Percentiles rank a stretch among this genome's conserved stretches.
Evolutionary conservation across 305 asterid genomes (phyloP).

Genomic region (Fraxinus baroniana): DNA sequence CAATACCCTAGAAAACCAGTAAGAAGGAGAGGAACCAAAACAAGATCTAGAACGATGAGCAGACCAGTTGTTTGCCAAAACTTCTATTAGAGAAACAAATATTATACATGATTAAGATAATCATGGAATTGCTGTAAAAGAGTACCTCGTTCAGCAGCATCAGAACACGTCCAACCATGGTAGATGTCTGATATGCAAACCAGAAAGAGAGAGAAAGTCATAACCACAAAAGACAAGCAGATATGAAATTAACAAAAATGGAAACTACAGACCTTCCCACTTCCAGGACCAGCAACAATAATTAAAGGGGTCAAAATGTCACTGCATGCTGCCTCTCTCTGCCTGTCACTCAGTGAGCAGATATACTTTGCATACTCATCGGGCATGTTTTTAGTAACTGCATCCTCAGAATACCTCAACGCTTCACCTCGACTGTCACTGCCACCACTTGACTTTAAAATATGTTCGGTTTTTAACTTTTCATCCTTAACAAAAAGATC

Average conservation of each 20-base stretch:
- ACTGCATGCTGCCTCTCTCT: constrained; percentile 91
- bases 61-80: constrained; percentile 20
- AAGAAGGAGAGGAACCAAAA: constrained; percentile 9
- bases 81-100: constrained; percentile 17
- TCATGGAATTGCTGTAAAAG: background rate
- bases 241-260: constrained; percentile 16
- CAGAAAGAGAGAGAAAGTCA: constrained; percentile 25
- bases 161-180: constrained; percentile 94
- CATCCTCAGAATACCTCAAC: constrained; percentile 31
- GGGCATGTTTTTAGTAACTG: constrained; percentile 55
- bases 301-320: constrained; percentile 80
- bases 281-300: constrained; percentile 99
- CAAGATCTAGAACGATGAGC: background rate
- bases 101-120: constrained; percentile 14
- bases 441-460: constrained; percentile 27
- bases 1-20: constrained; percentile 58
- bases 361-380: constrained; percentile 70
- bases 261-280: constrained; percentile 74
- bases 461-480: constrained; percentile 32
- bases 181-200: constrained; percentile 75
- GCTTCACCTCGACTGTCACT: constrained; percentile 31
- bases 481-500: constrained; percentile 29
- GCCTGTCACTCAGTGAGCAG: constrained; percentile 74
- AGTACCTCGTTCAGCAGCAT: constrained; percentile 77
- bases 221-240: constrained; percentile 26